phyloP scores from a whole-genome alignment of 441 rosid genomes.

The Brassica balearica region DNA sequence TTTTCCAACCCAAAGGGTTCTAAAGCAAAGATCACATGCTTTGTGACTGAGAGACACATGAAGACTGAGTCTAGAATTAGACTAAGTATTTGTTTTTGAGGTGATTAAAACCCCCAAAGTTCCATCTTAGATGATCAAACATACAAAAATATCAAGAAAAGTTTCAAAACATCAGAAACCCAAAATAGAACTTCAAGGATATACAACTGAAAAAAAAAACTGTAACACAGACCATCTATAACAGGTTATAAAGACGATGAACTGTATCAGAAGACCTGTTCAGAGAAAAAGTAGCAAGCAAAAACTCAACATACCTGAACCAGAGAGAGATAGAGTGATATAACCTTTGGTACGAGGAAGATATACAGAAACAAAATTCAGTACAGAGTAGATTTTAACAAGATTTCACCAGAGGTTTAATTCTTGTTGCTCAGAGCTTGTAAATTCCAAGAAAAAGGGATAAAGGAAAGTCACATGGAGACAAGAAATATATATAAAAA shows the following conservation, averaged over 20 bases:
- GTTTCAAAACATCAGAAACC: slow-evolving; percentile 17
- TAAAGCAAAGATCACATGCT: slow-evolving; percentile 2
- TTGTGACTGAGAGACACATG: neutral
- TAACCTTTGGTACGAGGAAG: slow-evolving; percentile 27
- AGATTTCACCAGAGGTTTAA: slow-evolving; percentile 21
- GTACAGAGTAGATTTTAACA: slow-evolving; percentile 24
- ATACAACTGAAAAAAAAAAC: slow-evolving; percentile 11
- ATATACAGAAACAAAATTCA: slow-evolving; percentile 7
- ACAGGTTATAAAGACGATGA: slow-evolving; percentile 23
- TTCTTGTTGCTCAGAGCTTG: slow-evolving; percentile 38
- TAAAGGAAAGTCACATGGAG: slow-evolving; percentile 31
- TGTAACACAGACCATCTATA: neutral
- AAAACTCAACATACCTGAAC: slow-evolving; percentile 36
- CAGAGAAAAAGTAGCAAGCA: neutral
- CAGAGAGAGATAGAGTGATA: slow-evolving; percentile 11
- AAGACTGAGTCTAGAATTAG: neutral
- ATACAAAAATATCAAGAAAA: slow-evolving; percentile 11
- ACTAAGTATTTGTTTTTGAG: neutral
- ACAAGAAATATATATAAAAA: slow-evolving; percentile 20
- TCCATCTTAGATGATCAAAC: slow-evolving; percentile 29
- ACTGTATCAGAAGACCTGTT: slow-evolving; percentile 21
- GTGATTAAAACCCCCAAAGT: slow-evolving; percentile 6
- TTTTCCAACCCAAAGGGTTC: neutral
- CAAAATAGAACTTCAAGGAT: slow-evolving; percentile 5
- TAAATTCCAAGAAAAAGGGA: slow-evolving; percentile 47